Evolutionary conservation across 2,329 filamentous ascomycete species (phyloP).

Genomic region (Grosmannia serpens): DNA sequence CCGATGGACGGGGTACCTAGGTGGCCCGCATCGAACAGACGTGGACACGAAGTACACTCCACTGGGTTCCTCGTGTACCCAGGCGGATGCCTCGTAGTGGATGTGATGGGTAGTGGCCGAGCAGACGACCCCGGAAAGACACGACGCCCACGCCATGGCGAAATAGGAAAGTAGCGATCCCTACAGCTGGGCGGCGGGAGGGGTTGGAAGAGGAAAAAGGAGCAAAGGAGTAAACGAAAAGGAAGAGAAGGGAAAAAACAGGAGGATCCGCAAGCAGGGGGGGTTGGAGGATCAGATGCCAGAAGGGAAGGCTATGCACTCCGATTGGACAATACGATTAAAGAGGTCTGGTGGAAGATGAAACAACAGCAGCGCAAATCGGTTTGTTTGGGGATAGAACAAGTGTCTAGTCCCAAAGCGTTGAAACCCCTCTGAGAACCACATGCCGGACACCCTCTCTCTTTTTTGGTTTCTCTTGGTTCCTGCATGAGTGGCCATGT

Average conservation of each 20-base stretch:
- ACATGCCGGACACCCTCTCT: too few species aligned
- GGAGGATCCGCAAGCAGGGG: not conserved
- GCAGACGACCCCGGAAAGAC: too few species aligned
- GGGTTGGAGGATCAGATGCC: not conserved
- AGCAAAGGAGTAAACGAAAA: not conserved
- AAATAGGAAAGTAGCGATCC: not conserved
- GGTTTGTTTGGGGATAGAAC: too few species aligned
- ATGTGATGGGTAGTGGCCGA: not conserved
- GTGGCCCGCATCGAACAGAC: not conserved
- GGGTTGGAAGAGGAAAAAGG: not conserved
- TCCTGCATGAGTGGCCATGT: too few species aligned
- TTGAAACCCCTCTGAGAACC: not conserved
- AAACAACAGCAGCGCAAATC: not conserved
- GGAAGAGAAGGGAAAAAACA: not conserved
- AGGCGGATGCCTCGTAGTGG: not conserved
- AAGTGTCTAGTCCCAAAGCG: too few species aligned
- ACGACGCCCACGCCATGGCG: not conserved
- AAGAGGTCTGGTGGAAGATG: not conserved
- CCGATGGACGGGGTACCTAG: not conserved
- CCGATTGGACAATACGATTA: not conserved
- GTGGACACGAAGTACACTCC: not conserved
- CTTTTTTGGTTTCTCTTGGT: too few species aligned
- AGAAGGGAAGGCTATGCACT: not conserved
- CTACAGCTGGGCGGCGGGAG: not conserved
- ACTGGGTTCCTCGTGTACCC: not conserved